Base-by-base conservation (phyloP, 768 basidiomycete genomes). In the Tulasnella sp. region DNA sequence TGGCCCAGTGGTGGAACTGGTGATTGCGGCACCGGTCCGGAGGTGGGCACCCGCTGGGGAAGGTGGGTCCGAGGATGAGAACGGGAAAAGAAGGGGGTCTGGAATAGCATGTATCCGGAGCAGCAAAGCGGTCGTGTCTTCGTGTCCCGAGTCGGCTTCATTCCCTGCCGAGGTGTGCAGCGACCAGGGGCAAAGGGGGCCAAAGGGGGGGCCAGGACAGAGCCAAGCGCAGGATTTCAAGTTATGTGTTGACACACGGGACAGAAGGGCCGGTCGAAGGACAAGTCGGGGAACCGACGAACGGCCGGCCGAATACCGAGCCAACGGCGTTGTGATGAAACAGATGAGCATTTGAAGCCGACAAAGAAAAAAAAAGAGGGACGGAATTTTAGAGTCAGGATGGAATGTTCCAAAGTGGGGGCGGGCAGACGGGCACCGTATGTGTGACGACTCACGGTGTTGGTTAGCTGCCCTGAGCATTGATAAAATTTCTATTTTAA, bases 41-140 rank as follows among this genome's bases (percentile, higher is more conserved):
- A 68, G 62, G 31, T 68, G 62, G 7, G 62, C 62, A 34, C 62
- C 62, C 16, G 62, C 62, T 31, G 62, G 62, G 62, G 62, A 68
- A 68, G 62, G 62, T 68, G 62, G 62, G 31, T 68, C 62, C 62
- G 62, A 68, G 62, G 62, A 68, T 68, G 62, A 68, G 62, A 68
- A 68, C 1, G 62, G 62, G 62, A 68, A 68, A 14, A 68, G 62
- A 68, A 68, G 62, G 62, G 14, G 3, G 62, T 68, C 62, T 18
- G 62, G 62, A 68, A 68, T 68, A 34, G 62, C n/a, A 68, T 68
- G 62, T 36, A 68, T 68, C 62, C 62, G 62, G 31, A 68, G 34
- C 16, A 68, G 31, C 27, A 68, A 12, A 68, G 62, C 27, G 24
- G 62, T 68, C 18, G 62, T 68, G 31, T 68, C 62, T 68, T 68